Conservation (phyloP, 345 rosid genomes). For the Jatropha curcas region DNA sequence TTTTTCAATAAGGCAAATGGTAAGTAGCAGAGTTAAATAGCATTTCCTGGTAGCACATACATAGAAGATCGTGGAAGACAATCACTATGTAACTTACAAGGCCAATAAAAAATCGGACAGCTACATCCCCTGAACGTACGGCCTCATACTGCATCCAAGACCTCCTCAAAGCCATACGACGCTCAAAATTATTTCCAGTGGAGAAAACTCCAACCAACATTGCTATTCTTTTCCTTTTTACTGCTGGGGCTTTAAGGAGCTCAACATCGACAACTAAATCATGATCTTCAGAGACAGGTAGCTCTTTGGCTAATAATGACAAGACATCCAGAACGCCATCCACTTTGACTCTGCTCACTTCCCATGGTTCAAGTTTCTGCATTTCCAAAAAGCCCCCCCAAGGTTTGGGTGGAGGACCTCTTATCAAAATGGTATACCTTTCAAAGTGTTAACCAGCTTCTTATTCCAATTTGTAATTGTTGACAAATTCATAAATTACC, state of each 20-base stretch:
- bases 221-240: conserved; percentile 45
- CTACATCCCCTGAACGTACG: conserved; percentile 71
- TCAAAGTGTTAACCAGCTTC: conserved; percentile 5
- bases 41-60: neutral
- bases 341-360: conserved; percentile 57
- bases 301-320: conserved; percentile 66
- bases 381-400: conserved; percentile 15
- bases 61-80: conserved; percentile 4
- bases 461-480: conserved; percentile 5
- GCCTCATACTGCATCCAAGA: conserved; percentile 88
- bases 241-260: conserved; percentile 66
- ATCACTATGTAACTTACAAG: conserved; percentile 55
- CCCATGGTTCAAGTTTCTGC: conserved; percentile 90
- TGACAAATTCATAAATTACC: conserved; percentile 49
- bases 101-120: conserved; percentile 86
- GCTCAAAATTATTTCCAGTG: conserved; percentile 82
- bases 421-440: conserved; percentile 10
- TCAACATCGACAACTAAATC: conserved; percentile 54
- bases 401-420: neutral
- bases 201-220: conserved; percentile 87
- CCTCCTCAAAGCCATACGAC: conserved; percentile 91
- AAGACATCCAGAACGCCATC: conserved; percentile 57
- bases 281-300: conserved; percentile 72
- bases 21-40: neutral
- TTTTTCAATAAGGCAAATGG: neutral